phyloP scores from a whole-genome alignment of 306 rosid genomes.

The Medicago ruthenica region DNA sequence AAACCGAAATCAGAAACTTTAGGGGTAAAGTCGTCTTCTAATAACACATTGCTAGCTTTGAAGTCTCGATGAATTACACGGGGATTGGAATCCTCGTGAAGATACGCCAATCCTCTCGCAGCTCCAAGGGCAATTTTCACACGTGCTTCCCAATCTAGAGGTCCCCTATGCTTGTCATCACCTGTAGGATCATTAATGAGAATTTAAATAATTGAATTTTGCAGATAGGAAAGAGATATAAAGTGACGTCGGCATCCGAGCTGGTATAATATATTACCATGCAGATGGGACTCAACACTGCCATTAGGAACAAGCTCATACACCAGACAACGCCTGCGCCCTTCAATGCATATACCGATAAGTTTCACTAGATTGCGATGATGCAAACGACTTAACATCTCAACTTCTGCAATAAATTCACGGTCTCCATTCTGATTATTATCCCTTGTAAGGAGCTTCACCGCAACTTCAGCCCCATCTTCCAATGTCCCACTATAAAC shows the following conservation, averaged over 20 bases:
- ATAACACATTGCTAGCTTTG: slow-evolving; percentile 88
- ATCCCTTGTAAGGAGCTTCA: slow-evolving; percentile 82
- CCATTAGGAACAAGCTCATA: slow-evolving; percentile 93
- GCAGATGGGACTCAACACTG: slow-evolving; percentile 97
- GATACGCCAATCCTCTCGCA: slow-evolving; percentile 97
- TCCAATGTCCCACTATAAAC: slow-evolving; percentile 84
- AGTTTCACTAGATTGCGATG: slow-evolving; percentile 95
- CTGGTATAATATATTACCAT: slow-evolving; percentile 60
- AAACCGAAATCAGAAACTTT: slow-evolving; percentile 95
- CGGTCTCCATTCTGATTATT: slow-evolving; percentile 88
- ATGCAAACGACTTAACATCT: slow-evolving; percentile 94
- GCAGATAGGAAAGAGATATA: slow-evolving; percentile 22
- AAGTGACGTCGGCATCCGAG: slow-evolving; percentile 7
- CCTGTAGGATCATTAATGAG: slow-evolving; percentile 60
- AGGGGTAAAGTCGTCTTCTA: slow-evolving; percentile 94
- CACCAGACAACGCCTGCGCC: slow-evolving; percentile 79
- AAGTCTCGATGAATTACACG: slow-evolving; percentile 96
- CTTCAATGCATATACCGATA: slow-evolving; percentile 94
- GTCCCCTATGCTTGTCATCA: slow-evolving; percentile 73
- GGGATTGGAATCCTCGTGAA: slow-evolving; percentile 96
- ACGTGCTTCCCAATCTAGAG: slow-evolving; percentile 95
- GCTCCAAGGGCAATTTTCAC: slow-evolving; percentile 97
- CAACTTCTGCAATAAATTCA: slow-evolving; percentile 96
- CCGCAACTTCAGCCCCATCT: slow-evolving; percentile 89
- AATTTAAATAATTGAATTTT: slow-evolving; percentile 35